Percentiles rank a stretch among this genome's conserved stretches.
These are phyloP conservation scores for Neurospora sp. DNA, from an alignment of 495 filamentous ascomycete species.

Conservation along the genomic window DNA sequence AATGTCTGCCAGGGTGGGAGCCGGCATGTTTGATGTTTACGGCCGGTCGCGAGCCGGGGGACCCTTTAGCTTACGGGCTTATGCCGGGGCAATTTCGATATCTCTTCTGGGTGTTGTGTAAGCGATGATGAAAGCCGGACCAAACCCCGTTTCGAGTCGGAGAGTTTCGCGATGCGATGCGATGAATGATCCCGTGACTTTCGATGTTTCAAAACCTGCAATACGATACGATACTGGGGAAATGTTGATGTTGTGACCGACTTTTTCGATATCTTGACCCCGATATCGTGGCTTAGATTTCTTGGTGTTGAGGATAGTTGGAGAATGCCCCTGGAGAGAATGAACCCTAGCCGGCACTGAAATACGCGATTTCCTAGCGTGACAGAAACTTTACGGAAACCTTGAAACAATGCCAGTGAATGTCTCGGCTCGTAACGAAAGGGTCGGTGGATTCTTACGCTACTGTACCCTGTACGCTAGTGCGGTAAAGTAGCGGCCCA, in stretches of 20 bases:
- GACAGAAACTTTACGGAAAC: background rate
- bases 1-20: slow-evolving; percentile 28
- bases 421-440: background rate
- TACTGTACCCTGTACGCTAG: background rate
- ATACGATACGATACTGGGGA: background rate
- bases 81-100: background rate
- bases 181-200: background rate
- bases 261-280: background rate
- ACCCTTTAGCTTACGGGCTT: background rate
- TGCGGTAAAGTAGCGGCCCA: background rate
- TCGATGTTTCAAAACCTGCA: background rate
- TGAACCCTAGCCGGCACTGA: background rate
- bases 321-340: too few species aligned
- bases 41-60: background rate
- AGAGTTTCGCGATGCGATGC: background rate
- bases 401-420: background rate
- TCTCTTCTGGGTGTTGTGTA: background rate
- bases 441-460: background rate
- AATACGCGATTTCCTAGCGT: background rate
- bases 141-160: background rate
- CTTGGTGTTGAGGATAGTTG: background rate
- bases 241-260: background rate
- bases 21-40: slow-evolving; percentile 4
- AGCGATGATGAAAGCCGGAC: background rate
- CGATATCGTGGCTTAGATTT: background rate